These are phyloP conservation scores for Zalerion maritima DNA, from an alignment of 495 filamentous ascomycete species.

Conservation along the genomic window DNA sequence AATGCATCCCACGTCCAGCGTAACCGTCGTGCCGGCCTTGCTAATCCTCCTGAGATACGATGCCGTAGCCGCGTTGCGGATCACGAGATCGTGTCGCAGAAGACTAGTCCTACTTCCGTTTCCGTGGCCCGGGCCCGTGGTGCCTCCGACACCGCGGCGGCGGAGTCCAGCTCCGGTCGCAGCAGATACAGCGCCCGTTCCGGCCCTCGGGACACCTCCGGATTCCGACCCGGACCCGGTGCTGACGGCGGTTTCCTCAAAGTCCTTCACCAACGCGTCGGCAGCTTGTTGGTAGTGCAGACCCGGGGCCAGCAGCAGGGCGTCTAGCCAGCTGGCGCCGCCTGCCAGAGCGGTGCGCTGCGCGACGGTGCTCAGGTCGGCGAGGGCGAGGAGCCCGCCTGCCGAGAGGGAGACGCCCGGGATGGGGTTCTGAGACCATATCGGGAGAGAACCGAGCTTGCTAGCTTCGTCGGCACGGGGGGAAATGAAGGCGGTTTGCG, in stretches of 20 bases:
- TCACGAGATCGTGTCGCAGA: too few species aligned
- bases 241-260: not conserved
- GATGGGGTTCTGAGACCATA: conserved; percentile 21
- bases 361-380: conserved; percentile 38
- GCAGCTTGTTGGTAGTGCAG: conserved; percentile 45
- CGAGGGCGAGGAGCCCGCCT: conserved; percentile 38
- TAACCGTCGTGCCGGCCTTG: conserved; percentile 27
- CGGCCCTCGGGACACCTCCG: too few species aligned
- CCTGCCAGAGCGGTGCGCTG: conserved; percentile 41
- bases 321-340: conserved; percentile 34
- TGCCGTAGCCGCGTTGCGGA: conserved; percentile 40
- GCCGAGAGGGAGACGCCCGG: conserved; percentile 28
- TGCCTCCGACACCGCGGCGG: conserved; percentile 14
- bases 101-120: too few species aligned
- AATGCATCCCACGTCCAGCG: conserved; percentile 29
- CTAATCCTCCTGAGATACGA: conserved; percentile 34
- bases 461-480: conserved; percentile 11
- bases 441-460: conserved; percentile 6
- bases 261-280: conserved; percentile 21
- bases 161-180: conserved; percentile 11
- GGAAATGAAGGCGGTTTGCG: too few species aligned
- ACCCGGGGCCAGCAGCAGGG: conserved; percentile 41
- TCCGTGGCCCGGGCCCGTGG: too few species aligned
- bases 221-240: too few species aligned
- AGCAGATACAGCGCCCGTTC: conserved; percentile 8